A percentile compares a stretch with the other conserved stretches of the same genome.
Conservation (phyloP, 2,329 filamentous ascomycete species). For the Claviceps pazoutovae region DNA sequence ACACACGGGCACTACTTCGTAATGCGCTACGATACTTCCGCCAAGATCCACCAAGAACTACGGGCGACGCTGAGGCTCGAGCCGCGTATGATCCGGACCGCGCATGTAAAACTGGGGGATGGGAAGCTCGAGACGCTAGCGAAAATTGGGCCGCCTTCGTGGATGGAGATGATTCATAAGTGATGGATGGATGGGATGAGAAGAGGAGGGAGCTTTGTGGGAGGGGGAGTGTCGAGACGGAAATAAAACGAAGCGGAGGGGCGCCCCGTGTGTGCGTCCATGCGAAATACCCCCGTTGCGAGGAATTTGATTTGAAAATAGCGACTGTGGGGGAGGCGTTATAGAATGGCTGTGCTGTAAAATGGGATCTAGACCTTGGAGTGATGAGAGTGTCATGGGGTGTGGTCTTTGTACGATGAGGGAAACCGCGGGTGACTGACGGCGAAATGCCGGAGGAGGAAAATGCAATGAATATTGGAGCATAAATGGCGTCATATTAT, state of each 20-base stretch:
- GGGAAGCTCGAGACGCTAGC: slow-evolving; percentile 38
- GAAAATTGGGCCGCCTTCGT: slow-evolving; percentile 35
- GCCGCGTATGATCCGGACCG: slow-evolving; percentile 78
- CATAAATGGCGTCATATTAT: not conserved
- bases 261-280: too few relatives aligned
- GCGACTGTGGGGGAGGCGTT: not conserved
- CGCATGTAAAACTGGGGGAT: slow-evolving; percentile 72
- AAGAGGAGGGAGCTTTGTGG: not conserved
- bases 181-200: slow-evolving; percentile 7
- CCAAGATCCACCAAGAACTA: slow-evolving; percentile 59
- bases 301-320: not conserved
- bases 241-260: too few relatives aligned
- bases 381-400: not conserved
- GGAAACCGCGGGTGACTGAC: not conserved
- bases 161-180: slow-evolving; percentile 25
- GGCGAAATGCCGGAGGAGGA: not conserved
- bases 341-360: not conserved
- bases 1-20: slow-evolving; percentile 89
- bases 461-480: not conserved
- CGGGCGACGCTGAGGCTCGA: slow-evolving; percentile 67
- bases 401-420: slow-evolving; percentile 1
- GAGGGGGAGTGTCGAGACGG: not conserved
- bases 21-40: slow-evolving; percentile 81
- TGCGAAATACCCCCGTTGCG: too few relatives aligned
- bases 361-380: not conserved